phyloP scores from a whole-genome alignment of 495 filamentous ascomycete species.

The Penicillium egyptiacum region DNA sequence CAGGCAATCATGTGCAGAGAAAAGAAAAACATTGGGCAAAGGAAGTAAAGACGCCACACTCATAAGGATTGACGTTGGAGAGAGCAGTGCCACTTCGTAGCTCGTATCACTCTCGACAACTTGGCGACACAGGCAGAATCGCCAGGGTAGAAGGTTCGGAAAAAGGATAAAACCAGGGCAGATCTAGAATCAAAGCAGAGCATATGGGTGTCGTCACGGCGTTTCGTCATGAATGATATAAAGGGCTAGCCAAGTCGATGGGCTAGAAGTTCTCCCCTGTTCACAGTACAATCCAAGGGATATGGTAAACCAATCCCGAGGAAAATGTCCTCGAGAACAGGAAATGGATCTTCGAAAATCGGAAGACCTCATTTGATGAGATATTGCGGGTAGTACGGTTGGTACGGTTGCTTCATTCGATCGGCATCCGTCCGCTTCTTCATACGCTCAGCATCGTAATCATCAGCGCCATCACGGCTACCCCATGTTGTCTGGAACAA shows the following conservation, averaged over 20 bases:
- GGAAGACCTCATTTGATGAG: conserved; percentile 28
- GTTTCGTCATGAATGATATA: conserved; percentile 37
- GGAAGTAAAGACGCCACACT: conserved; percentile 5
- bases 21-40: conserved; percentile 5
- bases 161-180: conserved; percentile 10
- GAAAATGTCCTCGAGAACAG: not conserved
- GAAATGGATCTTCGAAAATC: conserved; percentile 4
- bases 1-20: conserved; percentile 18
- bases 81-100: not conserved
- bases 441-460: conserved; percentile 58
- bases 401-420: conserved; percentile 39
- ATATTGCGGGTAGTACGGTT: conserved; percentile 35
- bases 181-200: conserved; percentile 28
- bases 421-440: conserved; percentile 48
- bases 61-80: not conserved
- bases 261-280: conserved; percentile 2
- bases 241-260: conserved; percentile 8
- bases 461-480: conserved; percentile 58
- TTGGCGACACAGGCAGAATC: not conserved
- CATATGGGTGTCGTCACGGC: conserved; percentile 33
- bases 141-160: conserved; percentile 7
- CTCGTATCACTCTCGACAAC: conserved; percentile 4
- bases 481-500: conserved; percentile 55
- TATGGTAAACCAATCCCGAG: not conserved
- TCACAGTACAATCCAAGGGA: not conserved